Evolutionary conservation across 148 eudicot species (phyloP).

Genomic region (Arctostaphylos glauca): DNA sequence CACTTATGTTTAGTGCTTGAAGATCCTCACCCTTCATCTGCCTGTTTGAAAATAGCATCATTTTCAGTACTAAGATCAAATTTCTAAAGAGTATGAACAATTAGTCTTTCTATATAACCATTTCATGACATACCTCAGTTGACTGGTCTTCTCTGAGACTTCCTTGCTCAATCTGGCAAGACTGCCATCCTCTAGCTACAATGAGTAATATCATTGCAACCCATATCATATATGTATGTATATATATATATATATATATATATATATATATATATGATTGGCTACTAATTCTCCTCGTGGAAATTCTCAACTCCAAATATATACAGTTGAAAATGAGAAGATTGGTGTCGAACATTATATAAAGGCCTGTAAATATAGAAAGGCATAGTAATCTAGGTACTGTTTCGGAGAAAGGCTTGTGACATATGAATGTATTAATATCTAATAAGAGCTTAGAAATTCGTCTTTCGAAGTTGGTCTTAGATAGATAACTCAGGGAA

Average conservation of each 20-base stretch:
- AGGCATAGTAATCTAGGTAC: neutral
- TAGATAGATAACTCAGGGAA: too few species aligned
- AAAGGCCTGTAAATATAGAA: neutral
- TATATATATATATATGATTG: neutral
- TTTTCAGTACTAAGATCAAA: neutral
- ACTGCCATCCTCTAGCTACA: slow-evolving; percentile 41
- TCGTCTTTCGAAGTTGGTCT: too few species aligned
- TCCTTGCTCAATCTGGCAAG: slow-evolving; percentile 43
- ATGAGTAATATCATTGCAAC: neutral
- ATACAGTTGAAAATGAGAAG: neutral
- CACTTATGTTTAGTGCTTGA: slow-evolving; percentile 38
- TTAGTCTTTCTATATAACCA: neutral
- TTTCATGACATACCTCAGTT: slow-evolving; percentile 36
- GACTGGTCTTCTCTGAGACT: slow-evolving; percentile 35
- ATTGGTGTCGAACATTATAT: too few species aligned
- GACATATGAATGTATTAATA: neutral
- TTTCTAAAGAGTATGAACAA: neutral
- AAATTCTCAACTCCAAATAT: neutral
- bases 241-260: neutral
- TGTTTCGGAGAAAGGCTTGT: too few species aligned
- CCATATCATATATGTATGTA: neutral
- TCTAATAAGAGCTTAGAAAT: too few species aligned
- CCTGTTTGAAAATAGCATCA: slow-evolving; percentile 10
- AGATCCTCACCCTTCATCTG: slow-evolving; percentile 50
- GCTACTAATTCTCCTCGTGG: neutral